Evolutionary conservation across 495 filamentous ascomycete species (phyloP).

Genomic region (Lasiosphaeria hispida): DNA sequence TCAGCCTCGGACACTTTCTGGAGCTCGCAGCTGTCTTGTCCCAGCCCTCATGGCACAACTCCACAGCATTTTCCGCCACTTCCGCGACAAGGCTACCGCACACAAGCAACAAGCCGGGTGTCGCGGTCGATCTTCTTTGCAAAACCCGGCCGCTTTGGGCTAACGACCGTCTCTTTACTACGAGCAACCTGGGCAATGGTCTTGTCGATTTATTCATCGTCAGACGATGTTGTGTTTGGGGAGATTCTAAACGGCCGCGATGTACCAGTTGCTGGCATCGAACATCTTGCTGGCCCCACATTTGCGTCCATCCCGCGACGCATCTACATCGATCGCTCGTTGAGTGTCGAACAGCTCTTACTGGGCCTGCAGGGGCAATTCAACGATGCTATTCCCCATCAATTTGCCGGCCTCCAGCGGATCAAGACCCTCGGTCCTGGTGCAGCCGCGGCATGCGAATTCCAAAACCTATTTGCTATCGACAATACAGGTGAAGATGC

Average conservation of each 20-base stretch:
- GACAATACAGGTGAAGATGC: conserved; percentile 35
- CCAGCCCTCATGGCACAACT: not conserved
- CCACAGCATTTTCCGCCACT: conserved; percentile 29
- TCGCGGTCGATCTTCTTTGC: conserved; percentile 5
- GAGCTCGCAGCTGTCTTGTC: conserved; percentile 19
- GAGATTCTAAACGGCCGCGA: conserved; percentile 52
- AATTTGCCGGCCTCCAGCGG: conserved; percentile 61
- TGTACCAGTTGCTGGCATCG: conserved; percentile 43
- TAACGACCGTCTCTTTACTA: conserved; percentile 34
- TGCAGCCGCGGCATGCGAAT: conserved; percentile 55
- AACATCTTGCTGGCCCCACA: conserved; percentile 50
- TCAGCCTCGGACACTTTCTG: conserved; percentile 22
- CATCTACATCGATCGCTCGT: conserved; percentile 33
- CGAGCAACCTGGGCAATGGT: conserved; percentile 41
- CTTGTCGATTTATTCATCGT: conserved; percentile 28
- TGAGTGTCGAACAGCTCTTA: conserved; percentile 32
- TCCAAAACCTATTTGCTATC: conserved; percentile 58
- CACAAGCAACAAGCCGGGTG: conserved; percentile 20
- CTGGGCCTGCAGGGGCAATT: conserved; percentile 47
- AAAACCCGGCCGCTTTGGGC: conserved; percentile 11
- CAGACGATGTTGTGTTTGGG: conserved; percentile 49
- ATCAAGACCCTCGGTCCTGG: conserved; percentile 54
- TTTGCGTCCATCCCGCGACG: conserved; percentile 60
- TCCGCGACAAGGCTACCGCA: conserved; percentile 22
- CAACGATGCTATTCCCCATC: conserved; percentile 49